Percentiles rank a stretch among this genome's conserved stretches.
phyloP scores from a whole-genome alignment of 139 green algal genomes.

The Closterium sp. region DNA sequence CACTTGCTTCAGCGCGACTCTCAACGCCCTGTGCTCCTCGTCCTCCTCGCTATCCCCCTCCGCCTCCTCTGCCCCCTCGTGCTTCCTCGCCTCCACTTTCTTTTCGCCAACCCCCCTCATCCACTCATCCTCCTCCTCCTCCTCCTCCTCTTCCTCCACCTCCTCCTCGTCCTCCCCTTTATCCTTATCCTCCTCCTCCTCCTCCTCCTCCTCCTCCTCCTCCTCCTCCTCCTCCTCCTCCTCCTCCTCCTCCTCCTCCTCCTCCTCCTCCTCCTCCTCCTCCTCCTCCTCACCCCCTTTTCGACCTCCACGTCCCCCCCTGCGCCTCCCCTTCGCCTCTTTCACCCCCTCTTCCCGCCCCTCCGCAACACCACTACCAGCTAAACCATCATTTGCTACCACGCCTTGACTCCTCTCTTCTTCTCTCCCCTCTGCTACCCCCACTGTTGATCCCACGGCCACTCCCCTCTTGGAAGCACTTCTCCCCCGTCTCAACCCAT shows the following conservation, averaged over 20 bases:
- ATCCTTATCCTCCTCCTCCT: not conserved
- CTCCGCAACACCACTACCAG: not conserved
- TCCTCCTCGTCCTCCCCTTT: not conserved
- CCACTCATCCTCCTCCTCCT: not conserved
- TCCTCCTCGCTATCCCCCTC: not conserved
- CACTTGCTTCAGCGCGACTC: not conserved
- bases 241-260: not conserved
- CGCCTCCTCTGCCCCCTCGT: not conserved
- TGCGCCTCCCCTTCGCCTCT: not conserved
- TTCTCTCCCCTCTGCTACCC: not conserved
- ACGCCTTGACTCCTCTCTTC: not conserved
- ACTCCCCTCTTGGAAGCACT: not conserved
- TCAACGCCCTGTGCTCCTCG: not conserved
- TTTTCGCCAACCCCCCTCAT: not conserved
- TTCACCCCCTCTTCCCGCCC: not conserved
- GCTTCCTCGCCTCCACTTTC: not conserved
- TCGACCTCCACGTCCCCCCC: not conserved
- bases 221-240: not conserved
- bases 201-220: not conserved
- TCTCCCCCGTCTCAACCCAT: not conserved
- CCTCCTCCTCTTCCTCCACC: not conserved
- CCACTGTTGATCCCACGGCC: too few species aligned
- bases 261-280: not conserved
- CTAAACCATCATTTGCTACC: not conserved
- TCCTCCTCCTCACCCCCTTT: not conserved